Conservation (phyloP, 306 rosid genomes). For the Castanea crenata region DNA sequence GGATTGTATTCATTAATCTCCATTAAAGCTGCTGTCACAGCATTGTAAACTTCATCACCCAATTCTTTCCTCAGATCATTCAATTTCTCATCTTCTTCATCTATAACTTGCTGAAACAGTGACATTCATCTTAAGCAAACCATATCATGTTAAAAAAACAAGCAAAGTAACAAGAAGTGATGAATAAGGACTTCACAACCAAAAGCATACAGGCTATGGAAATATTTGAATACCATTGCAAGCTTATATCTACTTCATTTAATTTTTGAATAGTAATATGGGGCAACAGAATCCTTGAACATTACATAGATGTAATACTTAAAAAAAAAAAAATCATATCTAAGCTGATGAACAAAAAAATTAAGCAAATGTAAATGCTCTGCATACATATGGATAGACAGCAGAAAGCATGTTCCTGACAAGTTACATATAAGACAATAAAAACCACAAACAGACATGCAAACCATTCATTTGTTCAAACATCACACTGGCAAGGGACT, state of each 20-base stretch:
- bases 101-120: slow-evolving; percentile 53
- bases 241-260: not conserved
- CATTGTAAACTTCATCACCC: slow-evolving; percentile 41
- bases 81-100: slow-evolving; percentile 49
- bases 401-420: not conserved
- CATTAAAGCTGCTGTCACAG: slow-evolving; percentile 46
- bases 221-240: slow-evolving; percentile 2
- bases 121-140: slow-evolving; percentile 1
- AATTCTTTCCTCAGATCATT: slow-evolving; percentile 36
- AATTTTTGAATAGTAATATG: not conserved
- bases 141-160: not conserved
- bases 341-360: not conserved
- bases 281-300: not conserved
- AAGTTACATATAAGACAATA: not conserved
- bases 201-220: slow-evolving; percentile 16
- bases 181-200: not conserved
- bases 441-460: not conserved
- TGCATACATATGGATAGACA: not conserved
- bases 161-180: slow-evolving; percentile 11
- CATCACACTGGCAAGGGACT: not conserved
- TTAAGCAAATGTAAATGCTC: not conserved
- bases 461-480: not conserved
- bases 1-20: slow-evolving; percentile 63
- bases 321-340: not conserved
- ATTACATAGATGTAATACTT: not conserved